Evolutionary conservation across 176 grass and related monocot species (phyloP).

Genomic region (Puccinellia tenuiflora): DNA sequence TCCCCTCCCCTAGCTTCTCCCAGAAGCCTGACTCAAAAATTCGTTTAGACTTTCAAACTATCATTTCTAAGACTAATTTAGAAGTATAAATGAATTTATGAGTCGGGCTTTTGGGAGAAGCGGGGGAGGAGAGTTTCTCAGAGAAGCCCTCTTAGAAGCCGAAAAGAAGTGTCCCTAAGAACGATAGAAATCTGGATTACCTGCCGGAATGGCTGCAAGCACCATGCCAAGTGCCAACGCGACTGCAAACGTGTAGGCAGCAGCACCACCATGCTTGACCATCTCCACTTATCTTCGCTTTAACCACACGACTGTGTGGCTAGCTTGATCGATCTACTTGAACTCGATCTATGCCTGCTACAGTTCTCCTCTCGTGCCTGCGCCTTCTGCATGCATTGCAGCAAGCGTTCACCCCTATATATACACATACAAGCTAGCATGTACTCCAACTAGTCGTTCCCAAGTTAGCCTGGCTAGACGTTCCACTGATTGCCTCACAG

Average conservation of each 20-base stretch:
- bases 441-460: no score
- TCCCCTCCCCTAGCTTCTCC: no score
- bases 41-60: no score
- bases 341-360: no score
- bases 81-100: no score
- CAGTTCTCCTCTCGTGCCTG: background rate
- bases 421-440: background rate
- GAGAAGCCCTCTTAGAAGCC: no score
- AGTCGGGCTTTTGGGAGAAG: no score
- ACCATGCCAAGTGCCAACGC: background rate
- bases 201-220: background rate
- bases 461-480: background rate
- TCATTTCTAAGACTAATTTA: no score
- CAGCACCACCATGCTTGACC: background rate
- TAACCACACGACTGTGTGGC: background rate
- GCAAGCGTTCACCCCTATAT: background rate
- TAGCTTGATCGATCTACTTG: no score
- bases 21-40: no score
- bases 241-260: background rate
- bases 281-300: background rate
- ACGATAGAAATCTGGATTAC: background rate
- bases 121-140: no score
- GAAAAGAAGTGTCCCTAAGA: no score
- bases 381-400: background rate
- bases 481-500: background rate